phyloP scores from a whole-genome alignment of 2,329 filamentous ascomycete species.

The Fusarium sp. region DNA sequence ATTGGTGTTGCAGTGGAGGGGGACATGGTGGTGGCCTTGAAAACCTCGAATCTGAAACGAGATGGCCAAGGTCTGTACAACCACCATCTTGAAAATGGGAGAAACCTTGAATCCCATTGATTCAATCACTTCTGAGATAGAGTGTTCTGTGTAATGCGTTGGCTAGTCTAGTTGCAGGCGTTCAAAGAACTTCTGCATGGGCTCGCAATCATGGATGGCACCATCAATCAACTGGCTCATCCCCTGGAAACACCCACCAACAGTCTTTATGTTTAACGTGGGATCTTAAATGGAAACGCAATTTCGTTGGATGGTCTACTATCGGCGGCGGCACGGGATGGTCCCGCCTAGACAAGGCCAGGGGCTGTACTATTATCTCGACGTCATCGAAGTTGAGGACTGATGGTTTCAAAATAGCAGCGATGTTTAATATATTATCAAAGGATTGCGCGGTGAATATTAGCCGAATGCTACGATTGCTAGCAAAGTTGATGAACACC shows the following conservation, averaged over 20 bases:
- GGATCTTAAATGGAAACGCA: conserved; percentile 14
- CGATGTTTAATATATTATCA: neutral
- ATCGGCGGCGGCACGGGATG: conserved; percentile 24
- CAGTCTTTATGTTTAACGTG: conserved; percentile 10
- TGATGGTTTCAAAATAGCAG: conserved; percentile 5
- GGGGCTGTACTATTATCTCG: conserved; percentile 16
- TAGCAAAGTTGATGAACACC: neutral
- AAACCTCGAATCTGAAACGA: conserved; percentile 22
- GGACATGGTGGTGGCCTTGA: neutral
- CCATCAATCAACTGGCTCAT: conserved; percentile 2
- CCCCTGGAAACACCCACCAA: neutral
- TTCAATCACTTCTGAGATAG: neutral
- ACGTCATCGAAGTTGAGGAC: conserved; percentile 14
- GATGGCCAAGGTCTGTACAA: conserved; percentile 2
- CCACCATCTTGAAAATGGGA: conserved; percentile 9
- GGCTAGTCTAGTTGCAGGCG: neutral
- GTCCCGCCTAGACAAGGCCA: conserved; percentile 12
- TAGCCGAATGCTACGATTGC: neutral
- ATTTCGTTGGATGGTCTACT: conserved; percentile 26
- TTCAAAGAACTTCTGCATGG: conserved; percentile 6
- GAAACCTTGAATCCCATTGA: conserved; percentile 12
- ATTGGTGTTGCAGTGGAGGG: conserved; percentile 5
- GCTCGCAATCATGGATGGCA: conserved; percentile 10
- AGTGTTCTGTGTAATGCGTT: neutral
- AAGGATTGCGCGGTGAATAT: neutral